These are phyloP conservation scores for Bassia scoparia DNA, from an alignment of 148 eudicot species.

Conservation along the genomic window DNA sequence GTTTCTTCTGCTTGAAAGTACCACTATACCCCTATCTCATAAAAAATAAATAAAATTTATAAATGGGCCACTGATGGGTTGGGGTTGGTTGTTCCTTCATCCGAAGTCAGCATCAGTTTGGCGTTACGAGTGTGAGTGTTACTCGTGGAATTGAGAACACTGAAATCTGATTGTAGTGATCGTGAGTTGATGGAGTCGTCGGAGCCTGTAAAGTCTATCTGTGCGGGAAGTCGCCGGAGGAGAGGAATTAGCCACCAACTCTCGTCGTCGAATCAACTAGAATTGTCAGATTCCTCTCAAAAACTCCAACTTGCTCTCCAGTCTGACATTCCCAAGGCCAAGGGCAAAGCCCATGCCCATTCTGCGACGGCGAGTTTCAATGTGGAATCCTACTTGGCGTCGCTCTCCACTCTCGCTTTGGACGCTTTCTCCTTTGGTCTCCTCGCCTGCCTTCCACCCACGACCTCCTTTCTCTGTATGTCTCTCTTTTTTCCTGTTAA, in stretches of 20 bases:
- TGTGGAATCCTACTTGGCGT: conserved; percentile 36
- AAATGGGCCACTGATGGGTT: too few species aligned
- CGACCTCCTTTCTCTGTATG: conserved; percentile 72
- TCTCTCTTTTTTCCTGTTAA: background rate
- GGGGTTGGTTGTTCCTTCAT: too few species aligned
- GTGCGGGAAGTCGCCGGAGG: conserved; percentile 58
- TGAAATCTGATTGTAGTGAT: too few species aligned
- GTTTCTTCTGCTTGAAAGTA: too few species aligned
- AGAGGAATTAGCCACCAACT: conserved; percentile 49
- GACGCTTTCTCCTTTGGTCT: conserved; percentile 69
- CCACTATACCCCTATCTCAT: too few species aligned
- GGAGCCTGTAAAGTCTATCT: conserved; percentile 27
- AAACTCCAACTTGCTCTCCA: conserved; percentile 29
- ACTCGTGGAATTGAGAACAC: too few species aligned
- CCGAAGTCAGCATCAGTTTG: too few species aligned
- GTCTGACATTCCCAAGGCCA: conserved; percentile 36
- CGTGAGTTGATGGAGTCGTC: too few species aligned
- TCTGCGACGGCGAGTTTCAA: conserved; percentile 35
- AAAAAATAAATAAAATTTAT: too few species aligned
- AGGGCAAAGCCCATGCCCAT: conserved; percentile 1
- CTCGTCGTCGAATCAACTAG: conserved; percentile 31
- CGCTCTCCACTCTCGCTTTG: conserved; percentile 60
- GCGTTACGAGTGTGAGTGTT: too few species aligned
- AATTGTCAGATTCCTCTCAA: conserved; percentile 38
- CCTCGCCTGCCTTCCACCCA: conserved; percentile 71